phyloP scores from a whole-genome alignment of 495 filamentous ascomycete species.

The Lophiostoma macrostomum region DNA sequence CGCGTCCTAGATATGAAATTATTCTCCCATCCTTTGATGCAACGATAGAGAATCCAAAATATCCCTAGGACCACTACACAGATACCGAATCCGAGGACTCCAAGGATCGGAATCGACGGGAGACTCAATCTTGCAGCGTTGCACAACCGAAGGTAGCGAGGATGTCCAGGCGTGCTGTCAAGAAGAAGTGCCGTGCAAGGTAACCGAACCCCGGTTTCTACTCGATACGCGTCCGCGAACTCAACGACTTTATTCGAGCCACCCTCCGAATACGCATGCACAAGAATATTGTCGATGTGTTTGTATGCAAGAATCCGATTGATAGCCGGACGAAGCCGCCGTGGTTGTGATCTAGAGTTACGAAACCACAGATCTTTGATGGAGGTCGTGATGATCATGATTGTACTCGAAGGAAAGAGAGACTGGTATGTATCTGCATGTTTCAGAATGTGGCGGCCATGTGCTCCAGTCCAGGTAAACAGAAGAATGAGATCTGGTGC shows the following conservation, averaged over 20 bases:
- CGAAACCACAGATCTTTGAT: constrained; percentile 12
- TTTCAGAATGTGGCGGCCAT: constrained; percentile 44
- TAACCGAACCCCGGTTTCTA: constrained; percentile 10
- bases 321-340: not conserved
- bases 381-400: constrained; percentile 34
- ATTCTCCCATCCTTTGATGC: constrained; percentile 26
- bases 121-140: constrained; percentile 32
- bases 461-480: constrained; percentile 46
- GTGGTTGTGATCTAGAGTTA: not conserved
- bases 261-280: constrained; percentile 49
- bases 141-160: constrained; percentile 24
- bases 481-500: constrained; percentile 41
- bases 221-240: constrained; percentile 34
- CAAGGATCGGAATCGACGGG: constrained; percentile 26
- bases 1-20: constrained; percentile 36
- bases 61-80: constrained; percentile 29
- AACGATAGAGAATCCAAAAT: constrained; percentile 26
- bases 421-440: constrained; percentile 44
- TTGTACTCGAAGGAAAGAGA: constrained; percentile 42
- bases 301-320: not conserved
- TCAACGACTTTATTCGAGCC: constrained; percentile 40
- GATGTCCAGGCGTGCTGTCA: constrained; percentile 41
- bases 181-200: constrained; percentile 39
- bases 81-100: constrained; percentile 18
- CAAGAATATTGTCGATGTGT: constrained; percentile 30